phyloP scores from a whole-genome alignment of 192 early-diverging fungal genomes.

The Gaertneriomyces semiglobifer region DNA sequence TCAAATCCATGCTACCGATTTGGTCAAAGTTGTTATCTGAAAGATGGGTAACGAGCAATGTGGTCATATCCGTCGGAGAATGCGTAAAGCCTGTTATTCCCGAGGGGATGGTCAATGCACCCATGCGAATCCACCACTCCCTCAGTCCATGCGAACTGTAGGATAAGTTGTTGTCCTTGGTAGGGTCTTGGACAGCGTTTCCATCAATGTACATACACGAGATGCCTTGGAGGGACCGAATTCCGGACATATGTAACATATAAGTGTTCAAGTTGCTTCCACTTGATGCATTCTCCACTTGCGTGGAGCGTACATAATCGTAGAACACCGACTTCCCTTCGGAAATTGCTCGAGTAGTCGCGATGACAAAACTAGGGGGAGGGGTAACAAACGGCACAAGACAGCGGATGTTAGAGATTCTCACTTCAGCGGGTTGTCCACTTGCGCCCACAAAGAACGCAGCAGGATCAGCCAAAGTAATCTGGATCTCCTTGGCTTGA shows the following conservation, averaged over 20 bases:
- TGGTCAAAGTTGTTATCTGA: no score
- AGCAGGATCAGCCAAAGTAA: not conserved
- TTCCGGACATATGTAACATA: not conserved
- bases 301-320: conserved; percentile 1
- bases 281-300: not conserved
- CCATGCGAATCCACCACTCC: not conserved
- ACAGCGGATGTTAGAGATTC: not conserved
- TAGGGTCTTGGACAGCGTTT: not conserved
- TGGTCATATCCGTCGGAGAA: not conserved
- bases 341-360: not conserved
- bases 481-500: not conserved
- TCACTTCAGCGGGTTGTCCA: not conserved
- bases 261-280: not conserved
- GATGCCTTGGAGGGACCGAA: not conserved
- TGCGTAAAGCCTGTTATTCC: not conserved
- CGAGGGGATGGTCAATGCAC: not conserved
- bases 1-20: conserved; percentile 1
- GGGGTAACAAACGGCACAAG: not conserved
- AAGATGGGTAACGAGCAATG: not conserved
- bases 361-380: not conserved
- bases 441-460: not conserved
- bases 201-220: not conserved
- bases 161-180: not conserved
- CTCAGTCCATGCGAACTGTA: not conserved
- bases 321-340: not conserved